Base-by-base conservation (phyloP, 176 grass and related monocot genomes). In the Triticum urartu region DNA sequence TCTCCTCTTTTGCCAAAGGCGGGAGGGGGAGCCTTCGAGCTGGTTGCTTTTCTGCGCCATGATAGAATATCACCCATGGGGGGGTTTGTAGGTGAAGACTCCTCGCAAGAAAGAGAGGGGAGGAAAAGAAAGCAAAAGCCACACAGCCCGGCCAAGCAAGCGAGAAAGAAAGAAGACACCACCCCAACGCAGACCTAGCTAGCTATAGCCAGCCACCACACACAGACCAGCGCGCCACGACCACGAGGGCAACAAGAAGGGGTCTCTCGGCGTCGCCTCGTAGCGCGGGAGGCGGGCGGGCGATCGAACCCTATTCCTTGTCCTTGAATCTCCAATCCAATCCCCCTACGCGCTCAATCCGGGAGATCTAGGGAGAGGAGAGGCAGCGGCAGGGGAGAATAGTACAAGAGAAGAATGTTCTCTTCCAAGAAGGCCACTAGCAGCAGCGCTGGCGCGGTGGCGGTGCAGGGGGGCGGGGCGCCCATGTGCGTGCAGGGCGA, bases 321-420 rank as follows among this genome's bases (percentile, higher is more conserved):
- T 98, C 87, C 90, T 98, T 95, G 96, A 98, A 98, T 98, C 96
- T 98, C 78, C 81, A 92, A 26, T 80, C 92, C 89, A 92, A 92
- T 84, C 45, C 24, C 56, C 39, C 24, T 75, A 50, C 21, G 25
- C 22, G 40, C 72, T 75, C 26, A 75, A 75, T 75, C 26, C 7
- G 14, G 61, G 69, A 91, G 79, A 86, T 87, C 86, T 87, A 89
- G 80, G 74, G 50, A 80, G 54, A 73, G 65, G 56, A 28, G 40
- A 61, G 82, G 18, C 63, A 58, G 54, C 10, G 25, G 84, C 26
- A 9, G 82, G 25, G 47, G 73, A 32, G 68, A 56, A 65, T 72
- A 28, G 67, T 59, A 59, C 56, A 59, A 80, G 88, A 85, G 81
- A 84, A 92, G 88, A 89, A 99, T 99, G 97, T 99, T 99, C 90